Percentiles rank a stretch among this genome's conserved stretches.
phyloP scores from a whole-genome alignment of 2,329 filamentous ascomycete species.

The Aspergillus pseudoviridinutans region DNA sequence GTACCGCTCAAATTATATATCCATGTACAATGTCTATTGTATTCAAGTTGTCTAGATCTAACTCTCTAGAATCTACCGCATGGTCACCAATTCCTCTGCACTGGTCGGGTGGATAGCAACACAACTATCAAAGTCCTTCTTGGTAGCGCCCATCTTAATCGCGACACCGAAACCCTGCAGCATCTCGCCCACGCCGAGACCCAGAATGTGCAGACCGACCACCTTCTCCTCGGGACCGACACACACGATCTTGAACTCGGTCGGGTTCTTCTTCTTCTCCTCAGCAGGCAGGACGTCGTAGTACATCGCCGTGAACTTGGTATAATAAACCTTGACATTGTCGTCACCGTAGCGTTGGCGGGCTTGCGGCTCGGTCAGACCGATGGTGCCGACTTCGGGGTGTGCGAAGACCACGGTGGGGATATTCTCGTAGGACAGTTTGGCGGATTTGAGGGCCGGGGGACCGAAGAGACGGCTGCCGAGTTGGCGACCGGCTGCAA shows the following conservation, averaged over 20 bases:
- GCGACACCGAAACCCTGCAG: slow-evolving; percentile 73
- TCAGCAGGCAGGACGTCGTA: slow-evolving; percentile 45
- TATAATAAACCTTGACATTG: slow-evolving; percentile 49
- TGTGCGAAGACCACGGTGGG: slow-evolving; percentile 52
- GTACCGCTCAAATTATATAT: background rate
- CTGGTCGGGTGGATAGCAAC: slow-evolving; percentile 75
- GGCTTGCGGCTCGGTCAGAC: slow-evolving; percentile 49
- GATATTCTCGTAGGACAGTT: slow-evolving; percentile 48
- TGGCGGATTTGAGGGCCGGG: slow-evolving; percentile 39
- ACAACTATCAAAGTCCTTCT: slow-evolving; percentile 70
- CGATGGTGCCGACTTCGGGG: slow-evolving; percentile 48
- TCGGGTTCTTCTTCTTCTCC: slow-evolving; percentile 48
- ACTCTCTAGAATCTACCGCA: slow-evolving; percentile 42
- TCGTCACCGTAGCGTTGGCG: slow-evolving; percentile 46
- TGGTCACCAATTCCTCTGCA: slow-evolving; percentile 65
- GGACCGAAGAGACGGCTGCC: slow-evolving; percentile 49
- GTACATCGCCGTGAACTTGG: slow-evolving; percentile 48
- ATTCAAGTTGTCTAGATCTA: background rate
- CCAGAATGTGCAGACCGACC: slow-evolving; percentile 49
- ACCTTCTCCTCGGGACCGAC: slow-evolving; percentile 48
- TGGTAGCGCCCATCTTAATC: slow-evolving; percentile 75
- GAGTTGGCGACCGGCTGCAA: slow-evolving; percentile 49
- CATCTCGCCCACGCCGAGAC: slow-evolving; percentile 57
- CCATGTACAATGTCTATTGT: background rate
- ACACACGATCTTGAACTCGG: slow-evolving; percentile 50